These are phyloP conservation scores for Allium cepa DNA, from an alignment of 106 monocot genomes.

Conservation along the genomic window DNA sequence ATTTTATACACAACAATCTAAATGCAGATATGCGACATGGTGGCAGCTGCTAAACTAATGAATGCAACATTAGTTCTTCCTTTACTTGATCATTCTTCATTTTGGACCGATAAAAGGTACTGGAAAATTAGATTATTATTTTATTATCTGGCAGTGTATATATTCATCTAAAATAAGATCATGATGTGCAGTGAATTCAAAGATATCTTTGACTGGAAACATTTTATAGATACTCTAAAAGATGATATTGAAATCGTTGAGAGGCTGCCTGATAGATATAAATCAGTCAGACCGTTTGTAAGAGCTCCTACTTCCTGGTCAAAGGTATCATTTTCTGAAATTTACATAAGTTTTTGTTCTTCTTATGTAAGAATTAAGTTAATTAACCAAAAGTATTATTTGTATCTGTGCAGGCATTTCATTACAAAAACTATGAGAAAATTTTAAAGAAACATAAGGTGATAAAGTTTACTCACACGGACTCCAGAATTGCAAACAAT, in stretches of 20 bases:
- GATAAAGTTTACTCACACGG: slow-evolving; percentile 62
- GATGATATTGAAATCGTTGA: slow-evolving; percentile 57
- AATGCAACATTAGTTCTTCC: slow-evolving; percentile 63
- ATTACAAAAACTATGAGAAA: slow-evolving; percentile 30
- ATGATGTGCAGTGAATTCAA: slow-evolving; percentile 46
- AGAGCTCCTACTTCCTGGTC: slow-evolving; percentile 60
- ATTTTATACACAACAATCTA: not conserved
- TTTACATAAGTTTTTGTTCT: not conserved
- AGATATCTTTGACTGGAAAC: slow-evolving; percentile 59
- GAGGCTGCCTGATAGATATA: slow-evolving; percentile 30
- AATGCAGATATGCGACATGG: slow-evolving; percentile 31
- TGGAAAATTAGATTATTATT: not conserved
- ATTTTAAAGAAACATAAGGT: slow-evolving; percentile 60
- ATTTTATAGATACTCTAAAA: slow-evolving; percentile 42
- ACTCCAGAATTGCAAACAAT: slow-evolving; percentile 70
- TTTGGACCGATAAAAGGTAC: slow-evolving; percentile 71
- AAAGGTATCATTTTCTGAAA: slow-evolving; percentile 22
- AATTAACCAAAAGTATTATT: not conserved
- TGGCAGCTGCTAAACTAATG: slow-evolving; percentile 49
- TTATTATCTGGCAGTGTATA: not conserved
- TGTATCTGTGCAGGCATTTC: slow-evolving; percentile 14
- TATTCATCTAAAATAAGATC: not conserved
- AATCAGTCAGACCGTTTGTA: slow-evolving; percentile 11
- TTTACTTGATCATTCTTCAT: slow-evolving; percentile 47
- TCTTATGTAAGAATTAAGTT: not conserved